Conservation (phyloP, 2,329 filamentous ascomycete genomes). For the Aspergillus sp. region DNA sequence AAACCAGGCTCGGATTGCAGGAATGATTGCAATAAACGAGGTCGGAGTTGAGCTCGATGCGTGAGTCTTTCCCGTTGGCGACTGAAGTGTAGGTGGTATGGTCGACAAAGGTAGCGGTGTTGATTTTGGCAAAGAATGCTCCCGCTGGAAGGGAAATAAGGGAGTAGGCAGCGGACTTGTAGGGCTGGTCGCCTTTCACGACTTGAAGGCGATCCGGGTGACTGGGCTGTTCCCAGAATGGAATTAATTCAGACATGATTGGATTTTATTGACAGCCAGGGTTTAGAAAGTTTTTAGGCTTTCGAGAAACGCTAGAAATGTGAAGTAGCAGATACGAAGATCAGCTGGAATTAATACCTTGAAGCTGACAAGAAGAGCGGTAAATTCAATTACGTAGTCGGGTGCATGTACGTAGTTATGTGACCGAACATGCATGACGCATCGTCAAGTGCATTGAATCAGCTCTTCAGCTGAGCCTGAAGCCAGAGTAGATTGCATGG, state of each 20-base stretch:
- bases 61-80: constrained; percentile 37
- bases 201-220: background rate
- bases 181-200: background rate
- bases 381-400: background rate
- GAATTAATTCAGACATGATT: constrained; percentile 1
- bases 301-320: background rate
- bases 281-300: background rate
- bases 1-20: constrained; percentile 49
- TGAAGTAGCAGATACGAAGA: background rate
- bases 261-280: background rate
- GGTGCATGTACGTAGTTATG: too few species aligned
- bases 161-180: background rate
- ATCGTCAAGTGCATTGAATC: too few species aligned
- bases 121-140: constrained; percentile 4
- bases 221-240: constrained; percentile 2
- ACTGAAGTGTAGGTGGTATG: constrained; percentile 45
- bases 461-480: too few species aligned
- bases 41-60: constrained; percentile 52
- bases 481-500: too few species aligned
- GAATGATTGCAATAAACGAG: constrained; percentile 55
- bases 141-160: background rate
- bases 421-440: too few species aligned
- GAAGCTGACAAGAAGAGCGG: background rate
- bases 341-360: background rate
- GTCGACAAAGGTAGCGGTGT: background rate